Conservation (phyloP, 176 grass and related monocot species). For the maize (Zea mays) region DNA sequence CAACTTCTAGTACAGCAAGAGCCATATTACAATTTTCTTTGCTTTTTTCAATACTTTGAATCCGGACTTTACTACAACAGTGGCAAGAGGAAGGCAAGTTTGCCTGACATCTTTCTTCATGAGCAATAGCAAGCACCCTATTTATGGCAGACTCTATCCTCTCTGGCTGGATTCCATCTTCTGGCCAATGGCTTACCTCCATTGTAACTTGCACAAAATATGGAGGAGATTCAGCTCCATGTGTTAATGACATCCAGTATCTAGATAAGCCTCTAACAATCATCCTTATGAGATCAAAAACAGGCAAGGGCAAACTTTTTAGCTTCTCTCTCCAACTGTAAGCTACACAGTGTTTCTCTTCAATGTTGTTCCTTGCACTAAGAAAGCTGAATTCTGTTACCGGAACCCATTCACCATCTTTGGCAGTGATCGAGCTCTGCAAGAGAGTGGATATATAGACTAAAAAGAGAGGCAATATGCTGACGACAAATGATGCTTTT, state of each 20-base stretch:
- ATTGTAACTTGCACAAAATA: slow-evolving; percentile 98
- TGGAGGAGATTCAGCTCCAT: slow-evolving; percentile 89
- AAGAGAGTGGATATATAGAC: slow-evolving; percentile 94
- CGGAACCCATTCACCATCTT: slow-evolving; percentile 96
- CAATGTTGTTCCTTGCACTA: slow-evolving; percentile 53
- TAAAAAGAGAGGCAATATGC: slow-evolving; percentile 88
- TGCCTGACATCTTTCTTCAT: slow-evolving; percentile 78
- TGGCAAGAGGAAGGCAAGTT: slow-evolving; percentile 68
- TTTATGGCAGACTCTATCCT: slow-evolving; percentile 94
- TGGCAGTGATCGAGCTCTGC: slow-evolving; percentile 93
- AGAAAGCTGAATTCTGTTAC: slow-evolving; percentile 87
- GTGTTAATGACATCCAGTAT: slow-evolving; percentile 94
- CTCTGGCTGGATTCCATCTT: slow-evolving; percentile 96
- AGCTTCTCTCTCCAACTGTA: slow-evolving; percentile 55
- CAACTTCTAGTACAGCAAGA: slow-evolving; percentile 97
- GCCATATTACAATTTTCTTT: slow-evolving; percentile 73
- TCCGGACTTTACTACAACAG: slow-evolving; percentile 70
- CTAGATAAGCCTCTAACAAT: slow-evolving; percentile 65
- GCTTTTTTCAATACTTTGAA: slow-evolving; percentile 92
- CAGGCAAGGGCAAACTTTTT: slow-evolving; percentile 53
- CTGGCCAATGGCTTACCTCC: slow-evolving; percentile 89
- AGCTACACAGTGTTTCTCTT: slow-evolving; percentile 49
- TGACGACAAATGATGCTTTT: slow-evolving; percentile 92
- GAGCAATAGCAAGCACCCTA: slow-evolving; percentile 65
- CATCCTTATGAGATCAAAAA: slow-evolving; percentile 61